phyloP scores from a whole-genome alignment of 257 asterid species.

The Echites panduratus region DNA sequence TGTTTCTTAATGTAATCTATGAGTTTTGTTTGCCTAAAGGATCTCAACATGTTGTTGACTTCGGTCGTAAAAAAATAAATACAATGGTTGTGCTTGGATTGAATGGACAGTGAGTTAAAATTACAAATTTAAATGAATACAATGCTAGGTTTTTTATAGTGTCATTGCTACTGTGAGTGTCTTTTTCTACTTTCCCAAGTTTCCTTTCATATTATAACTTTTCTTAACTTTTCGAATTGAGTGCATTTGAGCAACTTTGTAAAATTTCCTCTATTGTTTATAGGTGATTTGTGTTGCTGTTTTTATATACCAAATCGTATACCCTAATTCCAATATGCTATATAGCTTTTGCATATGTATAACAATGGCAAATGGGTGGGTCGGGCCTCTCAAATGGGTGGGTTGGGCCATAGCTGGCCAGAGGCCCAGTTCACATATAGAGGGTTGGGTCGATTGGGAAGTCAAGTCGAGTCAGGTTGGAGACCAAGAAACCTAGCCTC shows the following conservation, averaged over 20 bases:
- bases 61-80: constrained; percentile 68
- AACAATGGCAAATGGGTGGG: too few species aligned
- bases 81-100: constrained; percentile 67
- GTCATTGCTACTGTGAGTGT: background rate
- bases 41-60: constrained; percentile 63
- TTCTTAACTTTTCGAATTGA: background rate
- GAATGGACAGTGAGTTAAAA: constrained; percentile 72
- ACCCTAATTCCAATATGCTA: background rate
- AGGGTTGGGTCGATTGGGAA: too few species aligned
- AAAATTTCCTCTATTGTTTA: too few species aligned
- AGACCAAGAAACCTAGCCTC: too few species aligned
- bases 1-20: constrained; percentile 21
- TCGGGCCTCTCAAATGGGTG: too few species aligned
- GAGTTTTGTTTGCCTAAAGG: constrained; percentile 68
- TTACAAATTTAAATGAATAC: background rate
- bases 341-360: constrained; percentile 82
- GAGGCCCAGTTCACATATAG: too few species aligned
- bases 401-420: too few species aligned
- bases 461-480: too few species aligned
- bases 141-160: background rate
- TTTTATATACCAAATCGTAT: too few species aligned
- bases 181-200: background rate
- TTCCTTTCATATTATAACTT: background rate
- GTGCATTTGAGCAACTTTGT: too few species aligned
- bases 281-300: too few species aligned